phyloP scores from a whole-genome alignment of 176 grass and related monocot genomes.

The Oryza meyeriana region DNA sequence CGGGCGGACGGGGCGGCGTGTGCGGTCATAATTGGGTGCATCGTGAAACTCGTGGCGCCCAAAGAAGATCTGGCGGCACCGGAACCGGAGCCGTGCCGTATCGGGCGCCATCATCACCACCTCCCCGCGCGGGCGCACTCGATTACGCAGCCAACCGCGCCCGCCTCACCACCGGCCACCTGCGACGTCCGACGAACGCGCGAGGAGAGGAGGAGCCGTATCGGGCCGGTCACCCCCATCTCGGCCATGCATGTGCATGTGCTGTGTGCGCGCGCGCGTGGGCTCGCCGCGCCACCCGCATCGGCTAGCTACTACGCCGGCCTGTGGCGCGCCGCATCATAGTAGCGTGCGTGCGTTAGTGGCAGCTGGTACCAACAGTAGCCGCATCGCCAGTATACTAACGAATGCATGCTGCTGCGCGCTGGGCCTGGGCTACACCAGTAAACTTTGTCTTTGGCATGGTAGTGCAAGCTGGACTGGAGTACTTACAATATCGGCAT shows the following conservation, averaged over 20 bases:
- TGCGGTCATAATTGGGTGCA: not conserved
- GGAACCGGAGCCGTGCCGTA: slow-evolving; percentile 17
- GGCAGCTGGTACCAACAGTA: not conserved
- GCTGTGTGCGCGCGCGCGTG: not conserved
- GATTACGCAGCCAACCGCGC: not conserved
- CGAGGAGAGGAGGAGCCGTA: not conserved
- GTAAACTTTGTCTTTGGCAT: no score
- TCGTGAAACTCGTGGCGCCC: not conserved
- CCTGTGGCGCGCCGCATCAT: not conserved
- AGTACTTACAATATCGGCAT: not conserved
- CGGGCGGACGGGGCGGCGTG: not conserved
- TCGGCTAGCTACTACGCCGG: not conserved
- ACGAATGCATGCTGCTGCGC: no score
- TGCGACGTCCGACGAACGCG: not conserved
- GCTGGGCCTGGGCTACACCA: no score
- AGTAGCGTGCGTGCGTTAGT: not conserved
- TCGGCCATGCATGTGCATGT: not conserved
- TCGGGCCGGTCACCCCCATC: not conserved
- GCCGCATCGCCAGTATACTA: not conserved
- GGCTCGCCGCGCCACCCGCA: not conserved
- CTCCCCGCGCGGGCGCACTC: not conserved
- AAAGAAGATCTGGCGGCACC: slow-evolving; percentile 25
- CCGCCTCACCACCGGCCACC: no score
- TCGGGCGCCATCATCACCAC: slow-evolving; percentile 28
- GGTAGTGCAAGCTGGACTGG: no score